Base-by-base conservation (phyloP, 2,329 filamentous ascomycete species). In the Trichoderma endophyticum region DNA sequence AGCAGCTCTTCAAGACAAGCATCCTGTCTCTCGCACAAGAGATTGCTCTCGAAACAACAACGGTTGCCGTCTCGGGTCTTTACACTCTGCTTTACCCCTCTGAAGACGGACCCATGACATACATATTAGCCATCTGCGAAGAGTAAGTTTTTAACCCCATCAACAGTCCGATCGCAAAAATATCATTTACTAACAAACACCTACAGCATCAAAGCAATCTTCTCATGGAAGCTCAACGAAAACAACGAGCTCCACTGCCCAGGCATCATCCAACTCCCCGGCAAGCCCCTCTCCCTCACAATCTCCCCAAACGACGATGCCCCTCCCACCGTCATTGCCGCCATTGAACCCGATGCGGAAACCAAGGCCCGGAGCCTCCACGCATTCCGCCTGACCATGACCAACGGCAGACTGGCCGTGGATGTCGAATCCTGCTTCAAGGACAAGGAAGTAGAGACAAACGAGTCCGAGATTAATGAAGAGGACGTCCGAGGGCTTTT, bases 221-320 rank as follows among this genome's bases (percentile, higher is more conserved):
- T 95, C 80, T 82, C 87, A 70, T 92, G 91, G 82, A 81, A 82
- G n/a, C 83, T 92, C 48, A 78, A 75, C 6, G 73, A 79, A 1
- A 79, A 87, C 63, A 86, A 86, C 73, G 80, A 78, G 15, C 83
- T 93, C 54, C 79, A 82, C 9, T 83, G 87, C 73, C 85, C 65
- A 77, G 74, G 79, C 66, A 74, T 80, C 72, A 82, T 93, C 68
- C 80, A 83, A 51, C 80, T 93, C 5, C 83, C 85, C 3, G 91
- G 91, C 8, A 94, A 93, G 76, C 87, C 90, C 1, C 86, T 95
- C 5, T 88, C 90, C 77, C 77, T 86, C 12, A 77, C 80, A 32
- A 73, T 81, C n/a, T 70, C 71, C 1, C 73, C 77, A 15, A 70
- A 72, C 36, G 72, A 70, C 28, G 72, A 74, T 8, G 72, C 74